Base-by-base conservation (phyloP, 2,329 filamentous ascomycete species). In the Verruconis gallopava region DNA sequence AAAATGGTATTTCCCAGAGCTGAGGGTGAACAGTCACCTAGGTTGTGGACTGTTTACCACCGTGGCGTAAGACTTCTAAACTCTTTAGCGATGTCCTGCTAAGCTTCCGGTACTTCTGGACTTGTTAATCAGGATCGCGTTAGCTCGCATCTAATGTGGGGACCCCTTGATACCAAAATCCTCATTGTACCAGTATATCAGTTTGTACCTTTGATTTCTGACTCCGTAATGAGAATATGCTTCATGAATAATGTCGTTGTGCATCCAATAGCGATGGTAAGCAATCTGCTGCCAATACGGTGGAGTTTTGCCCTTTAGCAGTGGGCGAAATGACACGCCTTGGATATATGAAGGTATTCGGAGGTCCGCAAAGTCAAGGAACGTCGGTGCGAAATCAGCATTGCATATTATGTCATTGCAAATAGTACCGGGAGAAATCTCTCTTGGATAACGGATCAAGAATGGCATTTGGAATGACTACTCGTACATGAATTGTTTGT, bases 401-500 rank as follows among this genome's bases (percentile, higher is more conserved):
- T 73, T 73, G 49, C 61, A 64, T 40, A 73, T 59, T 15, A 72
- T 71, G 45, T 71, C 67, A 41, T 66, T 49, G 45, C 61, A 67
- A 0, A 69, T 53, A 0, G 53, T 56, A 0, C 60, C 58, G 0
- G 62, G 44, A 1, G 41, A 34, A 43, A 72, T 69, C 39, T 59
- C 58, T 0, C 39, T 45, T 0, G 70, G 69, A 37, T 67, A 69
- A 0, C 65, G 61, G 5, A 69, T 58, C 3, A 73, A 50, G 37
- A 73, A 69, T 0, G 70, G 69, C 70, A 73, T 73, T 52, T 73
- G 69, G 54, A 73, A 73, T 12, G 58, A 63, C 51, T 73, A 68
- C 46, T 74, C 69, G 52, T 73, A 73, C 65, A 73, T 72, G 52
- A 73, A 72, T 3, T 70, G 64, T 54, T 73, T 73, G 51, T 73